Conservation (phyloP, 768 basidiomycete genomes). For the Hortiboletus campestris region DNA sequence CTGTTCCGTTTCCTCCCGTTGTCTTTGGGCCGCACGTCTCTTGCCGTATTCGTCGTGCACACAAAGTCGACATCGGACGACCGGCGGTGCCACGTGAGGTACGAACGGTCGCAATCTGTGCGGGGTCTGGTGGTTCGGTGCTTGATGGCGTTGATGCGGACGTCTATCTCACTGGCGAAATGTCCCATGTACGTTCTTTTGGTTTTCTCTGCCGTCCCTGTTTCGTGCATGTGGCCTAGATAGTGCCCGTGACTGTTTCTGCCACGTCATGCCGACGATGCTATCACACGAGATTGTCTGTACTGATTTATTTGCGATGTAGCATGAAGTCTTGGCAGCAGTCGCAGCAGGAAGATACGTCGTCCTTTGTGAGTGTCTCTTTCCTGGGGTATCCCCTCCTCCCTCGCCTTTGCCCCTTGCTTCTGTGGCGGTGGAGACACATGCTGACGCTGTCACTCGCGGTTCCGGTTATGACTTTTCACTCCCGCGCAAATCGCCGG, state of each 20-base stretch:
- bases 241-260: not conserved
- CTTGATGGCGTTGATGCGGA: conserved; percentile 73
- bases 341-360: conserved; percentile 75
- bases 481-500: conserved; percentile 19
- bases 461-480: conserved; percentile 16
- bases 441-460: conserved; percentile 7
- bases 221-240: conserved; percentile 7
- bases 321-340: conserved; percentile 88
- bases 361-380: conserved; percentile 66
- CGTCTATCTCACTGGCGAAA: conserved; percentile 90
- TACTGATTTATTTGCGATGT: conserved; percentile 10
- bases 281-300: not conserved
- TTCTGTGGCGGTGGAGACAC: conserved; percentile 14
- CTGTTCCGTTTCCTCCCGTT: conserved; percentile 17
- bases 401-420: not conserved
- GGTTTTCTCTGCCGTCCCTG: conserved; percentile 8
- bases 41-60: conserved; percentile 6
- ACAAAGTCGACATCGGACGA: conserved; percentile 67
- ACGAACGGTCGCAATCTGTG: conserved; percentile 81
- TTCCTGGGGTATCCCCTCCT: not conserved
- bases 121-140: conserved; percentile 83
- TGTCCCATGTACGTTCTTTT: conserved; percentile 67
- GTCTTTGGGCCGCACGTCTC: not conserved
- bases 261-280: conserved; percentile 13
- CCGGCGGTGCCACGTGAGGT: conserved; percentile 37